Evolutionary conservation across 2,329 filamentous ascomycete genomes (phyloP).

Genomic region (Beauveria varroae): DNA sequence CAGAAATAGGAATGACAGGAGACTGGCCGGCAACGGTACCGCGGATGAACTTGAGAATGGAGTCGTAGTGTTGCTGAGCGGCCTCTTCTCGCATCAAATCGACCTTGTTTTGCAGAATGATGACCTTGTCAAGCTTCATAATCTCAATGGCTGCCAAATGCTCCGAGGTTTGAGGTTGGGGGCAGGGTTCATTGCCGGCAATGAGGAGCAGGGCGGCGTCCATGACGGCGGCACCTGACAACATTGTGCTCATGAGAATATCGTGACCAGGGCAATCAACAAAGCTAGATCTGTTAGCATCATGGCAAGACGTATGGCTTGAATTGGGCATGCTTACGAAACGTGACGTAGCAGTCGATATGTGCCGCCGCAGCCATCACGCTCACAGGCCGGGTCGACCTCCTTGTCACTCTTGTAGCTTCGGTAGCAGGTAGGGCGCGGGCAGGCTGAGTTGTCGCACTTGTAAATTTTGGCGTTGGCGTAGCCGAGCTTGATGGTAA

Average conservation of each 20-base stretch:
- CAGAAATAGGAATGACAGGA: constrained; percentile 93
- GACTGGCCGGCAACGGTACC: constrained; percentile 93
- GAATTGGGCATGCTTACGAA: constrained; percentile 52
- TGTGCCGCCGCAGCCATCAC: constrained; percentile 79
- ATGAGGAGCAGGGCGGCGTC: constrained; percentile 94
- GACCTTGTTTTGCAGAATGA: constrained; percentile 99
- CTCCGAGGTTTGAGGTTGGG: constrained; percentile 96
- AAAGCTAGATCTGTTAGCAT: constrained; percentile 49
- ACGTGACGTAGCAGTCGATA: constrained; percentile 89
- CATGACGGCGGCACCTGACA: constrained; percentile 99
- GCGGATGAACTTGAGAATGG: constrained; percentile 96
- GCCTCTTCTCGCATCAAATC: constrained; percentile 96
- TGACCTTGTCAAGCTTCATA: constrained; percentile 99
- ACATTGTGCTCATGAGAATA: constrained; percentile 99
- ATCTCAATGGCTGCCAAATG: constrained; percentile 99
- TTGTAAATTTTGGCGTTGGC: constrained; percentile 99
- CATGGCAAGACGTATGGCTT: no score
- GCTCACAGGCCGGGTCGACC: constrained; percentile 91
- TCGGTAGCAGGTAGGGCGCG: constrained; percentile 88
- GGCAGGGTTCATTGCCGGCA: constrained; percentile 96
- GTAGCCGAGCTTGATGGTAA: constrained; percentile 99
- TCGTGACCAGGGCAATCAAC: constrained; percentile 99
- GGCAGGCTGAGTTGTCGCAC: constrained; percentile 87
- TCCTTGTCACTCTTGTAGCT: constrained; percentile 99
- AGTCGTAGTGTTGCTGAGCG: constrained; percentile 89